Percentiles rank a stretch among this genome's conserved stretches.
Conservation (phyloP, 1,284 basidiomycete species). For the Tetrapyrgos nigripes region DNA sequence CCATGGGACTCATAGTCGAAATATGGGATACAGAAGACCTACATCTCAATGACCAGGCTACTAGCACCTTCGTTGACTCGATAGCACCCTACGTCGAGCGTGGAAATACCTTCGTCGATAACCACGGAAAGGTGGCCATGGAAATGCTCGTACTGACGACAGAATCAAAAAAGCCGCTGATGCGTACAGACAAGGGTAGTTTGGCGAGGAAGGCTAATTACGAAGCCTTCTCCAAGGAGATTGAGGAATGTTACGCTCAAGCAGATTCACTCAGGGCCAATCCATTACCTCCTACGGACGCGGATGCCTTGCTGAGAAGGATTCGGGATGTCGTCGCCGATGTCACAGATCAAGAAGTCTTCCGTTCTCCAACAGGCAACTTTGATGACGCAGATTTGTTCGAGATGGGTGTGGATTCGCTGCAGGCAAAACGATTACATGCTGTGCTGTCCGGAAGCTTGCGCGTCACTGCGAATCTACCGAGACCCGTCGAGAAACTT, state of each 20-base stretch:
- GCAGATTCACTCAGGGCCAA: slow-evolving; percentile 21
- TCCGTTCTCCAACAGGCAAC: slow-evolving; percentile 13
- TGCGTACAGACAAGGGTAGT: slow-evolving; percentile 16
- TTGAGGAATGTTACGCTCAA: slow-evolving; percentile 32
- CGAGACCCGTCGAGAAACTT: slow-evolving; percentile 24
- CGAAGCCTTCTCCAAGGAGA: slow-evolving; percentile 36
- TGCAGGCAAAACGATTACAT: slow-evolving; percentile 38
- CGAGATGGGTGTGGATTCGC: slow-evolving; percentile 43
- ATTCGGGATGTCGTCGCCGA: slow-evolving; percentile 25
- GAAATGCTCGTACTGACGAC: slow-evolving; percentile 14
- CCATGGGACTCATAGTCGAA: slow-evolving; percentile 44
- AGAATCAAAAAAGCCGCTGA: slow-evolving; percentile 8
- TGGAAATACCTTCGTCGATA: slow-evolving; percentile 30
- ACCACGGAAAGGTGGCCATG: slow-evolving; percentile 5
- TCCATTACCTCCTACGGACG: slow-evolving; percentile 24
- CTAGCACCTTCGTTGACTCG: slow-evolving; percentile 18
- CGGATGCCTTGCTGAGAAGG: slow-evolving; percentile 21
- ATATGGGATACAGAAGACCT: slow-evolving; percentile 20
- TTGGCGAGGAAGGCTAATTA: slow-evolving; percentile 20
- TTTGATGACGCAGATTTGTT: slow-evolving; percentile 39
- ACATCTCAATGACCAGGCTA: slow-evolving; percentile 11
- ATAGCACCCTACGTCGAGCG: slow-evolving; percentile 34
- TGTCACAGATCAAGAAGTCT: slow-evolving; percentile 17
- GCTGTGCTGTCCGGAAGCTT: slow-evolving; percentile 26
- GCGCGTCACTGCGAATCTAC: slow-evolving; percentile 23